phyloP scores from a whole-genome alignment of 2,329 filamentous ascomycete species.

The Venturiaceae sp. region DNA sequence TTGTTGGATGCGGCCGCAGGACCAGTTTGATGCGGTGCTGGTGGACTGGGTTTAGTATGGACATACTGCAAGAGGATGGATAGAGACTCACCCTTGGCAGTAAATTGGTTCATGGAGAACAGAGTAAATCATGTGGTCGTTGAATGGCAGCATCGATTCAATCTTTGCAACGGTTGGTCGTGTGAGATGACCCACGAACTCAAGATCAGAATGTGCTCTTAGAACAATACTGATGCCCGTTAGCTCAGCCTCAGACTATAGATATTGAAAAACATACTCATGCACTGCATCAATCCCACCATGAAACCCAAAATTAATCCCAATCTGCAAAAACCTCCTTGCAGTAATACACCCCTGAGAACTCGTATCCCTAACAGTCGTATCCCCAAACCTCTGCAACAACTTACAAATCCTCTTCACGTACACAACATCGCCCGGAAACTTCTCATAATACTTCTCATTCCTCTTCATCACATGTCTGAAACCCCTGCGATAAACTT shows the following conservation, averaged over 20 bases:
- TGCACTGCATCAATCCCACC: constrained; percentile 25
- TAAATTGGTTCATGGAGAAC: constrained; percentile 85
- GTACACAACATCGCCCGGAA: constrained; percentile 63
- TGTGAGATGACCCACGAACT: constrained; percentile 66
- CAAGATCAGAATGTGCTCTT: constrained; percentile 61
- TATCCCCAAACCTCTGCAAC: constrained; percentile 45
- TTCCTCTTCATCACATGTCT: constrained; percentile 63
- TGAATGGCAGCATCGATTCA: constrained; percentile 59
- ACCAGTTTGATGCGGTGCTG: constrained; percentile 59
- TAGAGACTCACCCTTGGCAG: constrained; percentile 49
- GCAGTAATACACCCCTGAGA: constrained; percentile 65
- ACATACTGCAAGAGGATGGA: neutral
- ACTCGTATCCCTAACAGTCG: constrained; percentile 53
- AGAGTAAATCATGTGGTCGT: constrained; percentile 72
- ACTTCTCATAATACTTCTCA: constrained; percentile 72
- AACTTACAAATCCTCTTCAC: constrained; percentile 59
- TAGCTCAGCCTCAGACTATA: neutral
- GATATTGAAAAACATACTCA: neutral
- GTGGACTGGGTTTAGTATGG: no score
- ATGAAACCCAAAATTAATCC: constrained; percentile 68
- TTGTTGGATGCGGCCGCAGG: constrained; percentile 49
- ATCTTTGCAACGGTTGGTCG: constrained; percentile 59
- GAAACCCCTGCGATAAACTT: constrained; percentile 67
- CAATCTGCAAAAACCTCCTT: constrained; percentile 65
- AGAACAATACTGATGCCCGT: constrained; percentile 49